Evolutionary conservation across 148 eudicot species (phyloP), one percentile per base, ranked within the genome.

Genomic region (Cornus florida): DNA sequence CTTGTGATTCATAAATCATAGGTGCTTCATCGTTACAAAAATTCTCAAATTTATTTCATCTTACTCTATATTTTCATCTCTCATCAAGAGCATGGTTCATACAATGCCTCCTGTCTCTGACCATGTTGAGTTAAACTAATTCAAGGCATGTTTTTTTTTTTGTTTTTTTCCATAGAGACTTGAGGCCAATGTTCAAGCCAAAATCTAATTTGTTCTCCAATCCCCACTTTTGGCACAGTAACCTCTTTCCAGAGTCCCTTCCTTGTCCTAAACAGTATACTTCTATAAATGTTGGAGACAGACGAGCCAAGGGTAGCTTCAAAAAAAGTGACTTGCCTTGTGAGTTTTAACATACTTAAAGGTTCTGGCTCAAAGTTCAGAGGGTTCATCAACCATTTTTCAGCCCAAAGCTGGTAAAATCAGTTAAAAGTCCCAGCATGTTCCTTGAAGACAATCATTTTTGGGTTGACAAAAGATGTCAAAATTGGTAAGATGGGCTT

Each of bases 81-180:
- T 17, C 64, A 14, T 57, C 17, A 12, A 14, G 19, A 57, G 2
- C 24, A 31, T 83, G 39, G 20, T 73, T 66, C 65, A 17, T 73
- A 32, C 8, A 67, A 56, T 20, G 50, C 8, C 74, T 62, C 70
- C 60, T 57, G 53, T 48, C 12, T 48, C 11, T 48, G 7, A 48
- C 53, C 56, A 57, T 31, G 67, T 68, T 67, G 68, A 48, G 11
- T 77, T 64, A 75, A 78, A 75, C 73, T 81, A 46, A 70, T 41
- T 57, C 43, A 69, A 43, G 19, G 50, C 65, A 23, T 65, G 50
- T 74, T 86, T 75, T 35, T 35, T 35, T 35, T 35, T 35, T 33
- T 33, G n/a, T 33, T 35, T 35, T 35, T 35, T 17, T 70, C 14
- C 66, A 75, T 86, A 96, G 95, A 94, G 99, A 88, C 98, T 98